Base-by-base conservation (phyloP, 2,329 filamentous ascomycete species). In the Neopestalotiopsis clavispora region DNA sequence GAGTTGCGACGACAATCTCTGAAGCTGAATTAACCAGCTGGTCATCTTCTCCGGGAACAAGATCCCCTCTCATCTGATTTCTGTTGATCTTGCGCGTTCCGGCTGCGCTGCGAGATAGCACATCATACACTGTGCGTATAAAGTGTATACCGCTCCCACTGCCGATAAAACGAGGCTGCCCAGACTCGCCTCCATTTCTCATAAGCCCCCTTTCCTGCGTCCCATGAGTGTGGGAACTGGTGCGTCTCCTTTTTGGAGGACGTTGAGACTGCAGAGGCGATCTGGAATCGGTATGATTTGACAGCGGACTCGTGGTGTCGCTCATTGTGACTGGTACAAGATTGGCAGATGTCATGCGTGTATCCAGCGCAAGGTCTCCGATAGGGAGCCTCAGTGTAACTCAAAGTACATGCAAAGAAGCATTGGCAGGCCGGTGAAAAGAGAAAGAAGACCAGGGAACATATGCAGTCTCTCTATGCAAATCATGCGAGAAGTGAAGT, bases 91-190 rank as follows among this genome's bases (percentile, higher is more conserved):
- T 77, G 42, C 77, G 74, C 62, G 78, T 74, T 65, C 73, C 68
- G 52, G 67, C 68, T 61, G 71, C 67, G 40, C 74, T 69, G 60
- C 72, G 78, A 3, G 82, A 77, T 38, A 89, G 80, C 0, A 85
- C 82, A 38, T 83, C 77, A 56, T 87, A 87, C 1, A 89, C 87
- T 20, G 84, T 84, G 6, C 85, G 83, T 42, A 89, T 85, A 72
- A 89, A 89, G 72, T 88, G 83, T n/a, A 89, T 88, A 1, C 87
- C 87, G 69, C 86, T 88, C 14, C 85, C 84, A 63, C 86, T 88
- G 3, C 87, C 87, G 4, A 89, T 82, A 67, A 89, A 89, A 0
- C 84, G 85, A 14, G 86, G 83, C 2, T 83, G 83, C 20, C 81
- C 84, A 38, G 82, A 80, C 34, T 81, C 81, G 14, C 80, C 80